Evolutionary conservation across 805 yeast species (phyloP).

Genomic region (Teunomyces aglyptinius): DNA sequence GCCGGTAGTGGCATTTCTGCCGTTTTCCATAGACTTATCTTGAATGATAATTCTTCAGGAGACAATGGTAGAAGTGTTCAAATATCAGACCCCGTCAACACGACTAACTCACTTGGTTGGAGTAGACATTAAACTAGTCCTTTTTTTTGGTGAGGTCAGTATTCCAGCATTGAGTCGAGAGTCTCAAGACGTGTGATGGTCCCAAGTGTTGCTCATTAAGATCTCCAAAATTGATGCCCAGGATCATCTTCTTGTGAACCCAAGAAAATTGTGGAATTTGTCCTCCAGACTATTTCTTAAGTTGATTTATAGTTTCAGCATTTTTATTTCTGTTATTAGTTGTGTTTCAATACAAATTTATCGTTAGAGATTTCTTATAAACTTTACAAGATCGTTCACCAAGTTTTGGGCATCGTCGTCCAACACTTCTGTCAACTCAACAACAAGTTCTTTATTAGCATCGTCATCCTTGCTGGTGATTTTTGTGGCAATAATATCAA

Average conservation of each 20-base stretch:
- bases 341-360: slow-evolving; percentile 1
- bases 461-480: slow-evolving; percentile 30
- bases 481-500: slow-evolving; percentile 41
- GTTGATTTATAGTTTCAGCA: not conserved
- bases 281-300: not conserved
- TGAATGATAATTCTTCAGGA: slow-evolving; percentile 10
- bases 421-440: slow-evolving; percentile 49
- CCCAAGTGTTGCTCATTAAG: not conserved
- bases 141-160: not conserved
- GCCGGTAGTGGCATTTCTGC: slow-evolving; percentile 25
- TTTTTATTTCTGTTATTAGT: not conserved
- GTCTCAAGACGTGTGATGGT: not conserved
- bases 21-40: slow-evolving; percentile 24
- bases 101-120: slow-evolving; percentile 76
- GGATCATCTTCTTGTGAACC: slow-evolving; percentile 2
- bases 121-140: not conserved
- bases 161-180: slow-evolving; percentile 1
- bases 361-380: slow-evolving; percentile 6
- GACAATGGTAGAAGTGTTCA: slow-evolving; percentile 33
- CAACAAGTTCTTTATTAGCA: slow-evolving; percentile 32
- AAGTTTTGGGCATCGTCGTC: slow-evolving; percentile 48
- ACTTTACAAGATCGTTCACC: slow-evolving; percentile 40
- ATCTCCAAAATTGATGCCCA: slow-evolving; percentile 5
- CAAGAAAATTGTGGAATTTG: not conserved
- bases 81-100: slow-evolving; percentile 68